phyloP scores from a whole-genome alignment of 2,329 filamentous ascomycete genomes.

The Didymella arachidicola region DNA sequence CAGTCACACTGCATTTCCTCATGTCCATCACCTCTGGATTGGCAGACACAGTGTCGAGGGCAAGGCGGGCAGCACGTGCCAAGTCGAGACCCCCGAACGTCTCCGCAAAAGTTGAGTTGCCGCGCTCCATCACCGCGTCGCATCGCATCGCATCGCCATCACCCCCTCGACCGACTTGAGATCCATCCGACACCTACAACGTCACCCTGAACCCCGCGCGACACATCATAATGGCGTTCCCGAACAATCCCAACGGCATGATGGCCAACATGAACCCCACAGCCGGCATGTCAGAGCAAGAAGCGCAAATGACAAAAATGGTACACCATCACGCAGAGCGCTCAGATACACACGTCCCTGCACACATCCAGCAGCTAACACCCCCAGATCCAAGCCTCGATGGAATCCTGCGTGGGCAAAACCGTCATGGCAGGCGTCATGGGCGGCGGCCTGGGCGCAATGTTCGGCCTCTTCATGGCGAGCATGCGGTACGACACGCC shows the following conservation, averaged over 20 bases:
- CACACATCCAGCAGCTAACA: constrained; percentile 5
- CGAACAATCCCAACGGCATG: constrained; percentile 36
- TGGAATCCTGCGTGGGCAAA: constrained; percentile 94
- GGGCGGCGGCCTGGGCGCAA: constrained; percentile 91
- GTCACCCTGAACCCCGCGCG: neutral
- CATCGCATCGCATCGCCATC: constrained; percentile 7
- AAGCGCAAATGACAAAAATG: constrained; percentile 59
- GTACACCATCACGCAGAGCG: constrained; percentile 36
- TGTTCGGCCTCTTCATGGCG: constrained; percentile 98
- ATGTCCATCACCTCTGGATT: neutral
- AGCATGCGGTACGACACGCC: constrained; percentile 99
- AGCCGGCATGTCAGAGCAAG: constrained; percentile 54
- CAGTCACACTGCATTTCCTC: neutral
- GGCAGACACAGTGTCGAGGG: neutral
- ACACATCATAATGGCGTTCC: constrained; percentile 42
- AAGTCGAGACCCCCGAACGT: constrained; percentile 41
- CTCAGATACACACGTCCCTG: no score
- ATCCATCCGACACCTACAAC: neutral
- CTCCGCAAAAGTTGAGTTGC: constrained; percentile 46
- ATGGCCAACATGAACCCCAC: constrained; percentile 44
- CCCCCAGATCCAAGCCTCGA: constrained; percentile 75
- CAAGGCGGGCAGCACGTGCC: constrained; percentile 17
- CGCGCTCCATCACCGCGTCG: constrained; percentile 1
- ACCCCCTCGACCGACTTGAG: neutral
- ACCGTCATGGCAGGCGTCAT: constrained; percentile 88